Evolutionary conservation across 1,284 basidiomycete genomes (phyloP).

Genomic region (Entoloma clypeatum): DNA sequence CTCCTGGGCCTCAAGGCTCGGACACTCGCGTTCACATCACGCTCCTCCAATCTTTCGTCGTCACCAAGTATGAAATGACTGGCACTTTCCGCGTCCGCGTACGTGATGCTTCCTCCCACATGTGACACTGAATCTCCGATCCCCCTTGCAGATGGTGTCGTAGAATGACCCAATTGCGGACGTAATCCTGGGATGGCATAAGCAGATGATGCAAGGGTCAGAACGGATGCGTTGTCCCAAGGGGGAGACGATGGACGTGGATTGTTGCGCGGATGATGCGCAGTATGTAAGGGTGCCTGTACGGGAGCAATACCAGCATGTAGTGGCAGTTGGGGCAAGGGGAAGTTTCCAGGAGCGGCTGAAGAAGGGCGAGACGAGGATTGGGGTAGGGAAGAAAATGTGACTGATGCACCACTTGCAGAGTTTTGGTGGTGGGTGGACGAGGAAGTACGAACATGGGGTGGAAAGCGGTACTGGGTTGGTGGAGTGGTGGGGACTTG

Average conservation of each 20-base stretch:
- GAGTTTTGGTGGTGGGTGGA: conserved; percentile 43
- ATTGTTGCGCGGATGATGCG: conserved; percentile 93
- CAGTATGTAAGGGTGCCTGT: conserved; percentile 84
- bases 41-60: conserved; percentile 59
- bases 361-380: conserved; percentile 47
- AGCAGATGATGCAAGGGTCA: conserved; percentile 91
- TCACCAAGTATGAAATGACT: conserved; percentile 62
- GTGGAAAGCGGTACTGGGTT: conserved; percentile 47
- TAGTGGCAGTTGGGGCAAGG: conserved; percentile 17
- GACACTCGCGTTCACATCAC: conserved; percentile 74
- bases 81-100: conserved; percentile 58
- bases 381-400: conserved; percentile 63
- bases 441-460: conserved; percentile 58
- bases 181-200: conserved; percentile 66
- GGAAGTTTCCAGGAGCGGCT: conserved; percentile 30
- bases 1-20: conserved; percentile 75
- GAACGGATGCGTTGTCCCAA: conserved; percentile 84
- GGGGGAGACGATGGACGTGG: conserved; percentile 89
- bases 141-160: conserved; percentile 47
- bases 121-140: conserved; percentile 69
- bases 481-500: conserved; percentile 68
- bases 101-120: conserved; percentile 51
- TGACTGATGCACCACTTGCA: conserved; percentile 54
- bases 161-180: conserved; percentile 37
- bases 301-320: conserved; percentile 35